Conservation (phyloP, 306 rosid genomes). For the Cucurbita argyrosperma region DNA sequence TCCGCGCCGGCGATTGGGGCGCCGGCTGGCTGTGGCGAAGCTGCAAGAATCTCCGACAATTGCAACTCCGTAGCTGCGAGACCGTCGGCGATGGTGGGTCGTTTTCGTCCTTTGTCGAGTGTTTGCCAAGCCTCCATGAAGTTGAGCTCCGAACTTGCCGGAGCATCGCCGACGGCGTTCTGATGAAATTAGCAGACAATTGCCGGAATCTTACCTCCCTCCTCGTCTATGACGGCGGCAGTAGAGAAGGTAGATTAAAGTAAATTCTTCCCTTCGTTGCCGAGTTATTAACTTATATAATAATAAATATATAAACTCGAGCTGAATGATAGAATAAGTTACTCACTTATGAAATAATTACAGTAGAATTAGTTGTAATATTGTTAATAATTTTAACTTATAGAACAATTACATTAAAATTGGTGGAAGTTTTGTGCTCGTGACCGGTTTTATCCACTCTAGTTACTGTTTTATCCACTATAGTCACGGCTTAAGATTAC, state of each 20-base stretch:
- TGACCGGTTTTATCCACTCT: too few relatives aligned
- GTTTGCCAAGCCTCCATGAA: slow-evolving; percentile 34
- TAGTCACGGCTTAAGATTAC: too few relatives aligned
- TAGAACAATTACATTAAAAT: too few relatives aligned
- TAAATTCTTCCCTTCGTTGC: not conserved
- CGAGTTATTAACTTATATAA: too few relatives aligned
- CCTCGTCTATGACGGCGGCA: slow-evolving; percentile 75
- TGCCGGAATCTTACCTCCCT: slow-evolving; percentile 38
- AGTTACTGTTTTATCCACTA: too few relatives aligned
- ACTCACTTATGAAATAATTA: too few relatives aligned
- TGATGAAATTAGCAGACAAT: slow-evolving; percentile 41
- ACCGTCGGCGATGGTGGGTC: slow-evolving; percentile 65
- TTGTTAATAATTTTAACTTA: too few relatives aligned
- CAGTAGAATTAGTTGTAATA: too few relatives aligned
- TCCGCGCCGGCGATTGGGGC: slow-evolving; percentile 47
- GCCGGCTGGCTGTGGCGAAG: slow-evolving; percentile 64
- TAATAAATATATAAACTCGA: too few relatives aligned
- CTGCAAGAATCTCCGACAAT: slow-evolving; percentile 36
- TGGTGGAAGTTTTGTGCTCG: too few relatives aligned
- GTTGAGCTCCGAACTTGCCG: slow-evolving; percentile 76
- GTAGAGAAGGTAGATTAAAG: slow-evolving; percentile 24
- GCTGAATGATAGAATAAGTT: too few relatives aligned
- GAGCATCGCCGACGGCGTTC: slow-evolving; percentile 50
- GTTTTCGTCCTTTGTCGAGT: slow-evolving; percentile 34
- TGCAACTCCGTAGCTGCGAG: slow-evolving; percentile 48